Conservation (phyloP, 345 rosid species). For the Populus deltoides region DNA sequence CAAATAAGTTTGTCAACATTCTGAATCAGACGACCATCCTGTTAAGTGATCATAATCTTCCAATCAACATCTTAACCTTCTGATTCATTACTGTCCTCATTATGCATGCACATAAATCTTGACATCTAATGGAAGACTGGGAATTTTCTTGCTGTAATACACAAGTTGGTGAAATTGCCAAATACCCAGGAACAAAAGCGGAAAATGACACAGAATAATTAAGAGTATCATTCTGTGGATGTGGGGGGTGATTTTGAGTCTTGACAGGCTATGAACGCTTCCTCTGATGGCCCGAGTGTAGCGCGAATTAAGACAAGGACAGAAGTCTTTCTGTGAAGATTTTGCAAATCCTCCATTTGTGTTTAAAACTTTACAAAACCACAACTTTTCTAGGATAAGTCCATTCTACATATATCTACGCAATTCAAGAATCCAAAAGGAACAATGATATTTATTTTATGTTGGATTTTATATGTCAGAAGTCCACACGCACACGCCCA, state of each 20-base stretch:
- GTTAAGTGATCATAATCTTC: slow-evolving; percentile 3
- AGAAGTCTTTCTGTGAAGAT: slow-evolving; percentile 10
- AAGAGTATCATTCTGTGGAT: not conserved
- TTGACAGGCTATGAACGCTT: not conserved
- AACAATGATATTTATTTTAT: slow-evolving; percentile 15
- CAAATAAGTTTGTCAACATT: slow-evolving; percentile 9
- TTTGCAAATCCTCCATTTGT: slow-evolving; percentile 17
- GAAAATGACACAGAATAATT: too few relatives aligned
- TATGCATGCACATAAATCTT: not conserved
- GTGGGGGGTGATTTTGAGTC: too few relatives aligned
- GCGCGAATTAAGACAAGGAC: slow-evolving; percentile 5
- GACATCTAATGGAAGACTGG: not conserved
- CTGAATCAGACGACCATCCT: slow-evolving; percentile 4
- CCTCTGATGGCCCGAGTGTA: not conserved
- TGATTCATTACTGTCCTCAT: not conserved
- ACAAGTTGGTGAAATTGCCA: not conserved
- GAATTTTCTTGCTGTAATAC: not conserved
- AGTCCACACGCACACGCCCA: not conserved
- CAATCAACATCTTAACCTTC: not conserved
- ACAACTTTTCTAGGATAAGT: slow-evolving; percentile 20
- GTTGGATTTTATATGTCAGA: slow-evolving; percentile 4
- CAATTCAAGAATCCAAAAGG: slow-evolving; percentile 16
- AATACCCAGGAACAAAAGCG: not conserved
- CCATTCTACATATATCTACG: slow-evolving; percentile 4
- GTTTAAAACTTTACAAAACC: slow-evolving; percentile 1